Evolutionary conservation across 2,329 filamentous ascomycete species (phyloP).

Genomic region (Trichoderma afroharzianum): DNA sequence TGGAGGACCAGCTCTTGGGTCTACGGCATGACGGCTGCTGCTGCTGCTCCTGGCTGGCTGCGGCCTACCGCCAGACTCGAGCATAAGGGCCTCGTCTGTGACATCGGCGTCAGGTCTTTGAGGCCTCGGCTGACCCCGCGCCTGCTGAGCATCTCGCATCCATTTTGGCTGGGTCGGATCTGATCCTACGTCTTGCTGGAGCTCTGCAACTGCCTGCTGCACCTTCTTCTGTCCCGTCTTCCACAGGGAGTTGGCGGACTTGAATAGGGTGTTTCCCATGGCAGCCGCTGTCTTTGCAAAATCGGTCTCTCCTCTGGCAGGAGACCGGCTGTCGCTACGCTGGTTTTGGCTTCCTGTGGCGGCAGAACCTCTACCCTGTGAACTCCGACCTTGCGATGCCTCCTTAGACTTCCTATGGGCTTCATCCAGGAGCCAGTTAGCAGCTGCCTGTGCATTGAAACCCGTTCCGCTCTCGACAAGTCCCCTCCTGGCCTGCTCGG

Average conservation of each 20-base stretch:
- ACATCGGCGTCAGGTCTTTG: conserved; percentile 34
- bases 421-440: conserved; percentile 85
- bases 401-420: conserved; percentile 81
- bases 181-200: conserved; percentile 55
- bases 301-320: conserved; percentile 61
- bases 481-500: conserved; percentile 76
- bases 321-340: conserved; percentile 51
- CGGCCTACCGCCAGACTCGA: conserved; percentile 64
- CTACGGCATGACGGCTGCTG: conserved; percentile 26
- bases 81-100: conserved; percentile 74
- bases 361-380: conserved; percentile 25
- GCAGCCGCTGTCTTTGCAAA: conserved; percentile 77
- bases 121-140: conserved; percentile 33
- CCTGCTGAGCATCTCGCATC: conserved; percentile 74
- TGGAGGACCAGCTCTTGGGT: conserved; percentile 27
- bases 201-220: conserved; percentile 86
- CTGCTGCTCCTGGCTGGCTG: conserved; percentile 35
- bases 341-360: conserved; percentile 32
- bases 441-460: conserved; percentile 77
- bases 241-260: conserved; percentile 93
- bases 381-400: conserved; percentile 56
- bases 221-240: conserved; percentile 91
- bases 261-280: conserved; percentile 79
- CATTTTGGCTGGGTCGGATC: conserved; percentile 86
- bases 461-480: conserved; percentile 76